Conservation (phyloP, 768 basidiomycete species). For the Collybia mongolica region DNA sequence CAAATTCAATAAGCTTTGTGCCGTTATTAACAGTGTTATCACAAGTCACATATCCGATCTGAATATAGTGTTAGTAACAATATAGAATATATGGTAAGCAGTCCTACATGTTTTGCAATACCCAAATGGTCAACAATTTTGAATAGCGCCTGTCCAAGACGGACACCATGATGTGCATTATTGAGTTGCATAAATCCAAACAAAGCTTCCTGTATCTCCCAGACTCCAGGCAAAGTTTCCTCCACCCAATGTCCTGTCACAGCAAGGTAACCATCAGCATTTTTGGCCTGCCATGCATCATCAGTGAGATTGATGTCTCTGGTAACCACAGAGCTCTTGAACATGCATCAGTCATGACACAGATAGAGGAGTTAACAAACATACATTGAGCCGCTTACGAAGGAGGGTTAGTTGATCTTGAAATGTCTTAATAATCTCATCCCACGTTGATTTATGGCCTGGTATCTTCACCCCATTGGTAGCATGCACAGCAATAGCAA, state of each 20-base stretch:
- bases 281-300: conserved; percentile 40
- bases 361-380: not conserved
- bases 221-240: conserved; percentile 18
- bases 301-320: conserved; percentile 29
- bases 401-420: conserved; percentile 10
- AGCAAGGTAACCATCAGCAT: conserved; percentile 35
- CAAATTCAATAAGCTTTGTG: conserved; percentile 5
- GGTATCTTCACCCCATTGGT: conserved; percentile 36
- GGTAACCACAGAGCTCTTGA: not conserved
- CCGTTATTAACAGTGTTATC: conserved; percentile 1
- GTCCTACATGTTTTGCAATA: conserved; percentile 8
- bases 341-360: not conserved
- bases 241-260: conserved; percentile 39
- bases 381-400: not conserved
- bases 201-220: conserved; percentile 27
- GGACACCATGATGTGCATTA: conserved; percentile 31
- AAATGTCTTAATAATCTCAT: conserved; percentile 28
- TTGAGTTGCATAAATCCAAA: conserved; percentile 37
- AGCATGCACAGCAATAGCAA: conserved; percentile 32
- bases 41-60: conserved; percentile 3
- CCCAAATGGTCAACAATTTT: conserved; percentile 24
- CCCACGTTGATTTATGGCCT: conserved; percentile 18
- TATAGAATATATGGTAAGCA: not conserved
- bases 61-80: not conserved
- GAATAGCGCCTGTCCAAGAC: conserved; percentile 35